Conservation (phyloP, 768 basidiomycete genomes). For the Lentinula aciculospora region DNA sequence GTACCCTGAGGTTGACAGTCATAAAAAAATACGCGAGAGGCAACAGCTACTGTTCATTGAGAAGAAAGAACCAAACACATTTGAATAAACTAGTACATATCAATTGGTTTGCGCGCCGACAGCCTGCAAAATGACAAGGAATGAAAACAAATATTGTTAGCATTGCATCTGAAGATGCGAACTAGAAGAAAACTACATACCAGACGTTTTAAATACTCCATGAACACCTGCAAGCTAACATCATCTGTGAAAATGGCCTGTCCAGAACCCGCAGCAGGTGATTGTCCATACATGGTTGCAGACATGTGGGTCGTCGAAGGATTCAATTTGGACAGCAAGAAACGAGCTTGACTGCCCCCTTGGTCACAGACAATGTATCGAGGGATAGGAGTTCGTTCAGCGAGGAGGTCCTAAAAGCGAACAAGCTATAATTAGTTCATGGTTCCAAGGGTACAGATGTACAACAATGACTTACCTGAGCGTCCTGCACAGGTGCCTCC, state of each 20-base stretch:
- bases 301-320: conserved; percentile 98
- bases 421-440: not conserved
- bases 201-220: conserved; percentile 94
- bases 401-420: conserved; percentile 71
- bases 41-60: not conserved
- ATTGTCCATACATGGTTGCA: conserved; percentile 81
- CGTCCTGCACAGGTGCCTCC: conserved; percentile 81
- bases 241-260: conserved; percentile 99
- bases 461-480: conserved; percentile 54
- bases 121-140: conserved; percentile 31
- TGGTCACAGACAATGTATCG: conserved; percentile 98
- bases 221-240: conserved; percentile 95
- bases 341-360: conserved; percentile 96
- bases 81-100: conserved; percentile 3
- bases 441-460: too few species aligned
- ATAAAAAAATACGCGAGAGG: not conserved
- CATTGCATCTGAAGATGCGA: not conserved
- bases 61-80: not conserved
- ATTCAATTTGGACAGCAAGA: conserved; percentile 93
- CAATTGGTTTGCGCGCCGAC: conserved; percentile 67
- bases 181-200: conserved; percentile 34
- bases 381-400: conserved; percentile 94
- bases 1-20: not conserved
- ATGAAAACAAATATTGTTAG: not conserved
- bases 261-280: conserved; percentile 59